Evolutionary conservation across 2,329 filamentous ascomycete species (phyloP).

Genomic region (Ascochyta rabiei): DNA sequence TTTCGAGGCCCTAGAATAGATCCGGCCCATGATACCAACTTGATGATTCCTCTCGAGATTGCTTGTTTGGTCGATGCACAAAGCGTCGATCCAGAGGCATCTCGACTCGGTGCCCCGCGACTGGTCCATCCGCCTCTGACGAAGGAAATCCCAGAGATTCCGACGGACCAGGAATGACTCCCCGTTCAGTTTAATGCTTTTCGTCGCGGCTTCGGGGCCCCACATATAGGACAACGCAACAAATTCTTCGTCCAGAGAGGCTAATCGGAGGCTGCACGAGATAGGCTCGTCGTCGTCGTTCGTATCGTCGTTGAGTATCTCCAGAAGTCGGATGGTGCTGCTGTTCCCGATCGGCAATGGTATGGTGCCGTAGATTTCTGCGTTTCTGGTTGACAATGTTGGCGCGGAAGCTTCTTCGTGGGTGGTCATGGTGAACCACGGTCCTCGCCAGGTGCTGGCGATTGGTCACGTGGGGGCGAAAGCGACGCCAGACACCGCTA

Average conservation of each 20-base stretch:
- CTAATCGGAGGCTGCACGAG: constrained; percentile 1
- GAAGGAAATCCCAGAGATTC: constrained; percentile 17
- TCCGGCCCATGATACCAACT: constrained; percentile 10
- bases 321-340: too few species aligned
- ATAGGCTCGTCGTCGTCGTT: too few species aligned
- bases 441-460: too few species aligned
- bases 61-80: constrained; percentile 17
- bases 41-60: constrained; percentile 7
- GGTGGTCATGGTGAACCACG: too few species aligned
- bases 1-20: constrained; percentile 1
- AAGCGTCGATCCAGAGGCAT: constrained; percentile 14
- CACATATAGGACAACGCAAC: constrained; percentile 13
- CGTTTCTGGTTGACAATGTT: too few species aligned
- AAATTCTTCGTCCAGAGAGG: neutral
- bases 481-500: too few species aligned
- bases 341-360: too few species aligned
- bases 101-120: neutral
- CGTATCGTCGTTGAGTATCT: too few species aligned
- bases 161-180: neutral
- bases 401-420: too few species aligned
- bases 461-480: too few species aligned
- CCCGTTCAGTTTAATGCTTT: constrained; percentile 2
- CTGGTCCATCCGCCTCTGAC: neutral
- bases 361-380: too few species aligned
- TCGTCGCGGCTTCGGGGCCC: neutral